phyloP scores from a whole-genome alignment of 352 stramenopile species.

The Aphanomyces stellatus region DNA sequence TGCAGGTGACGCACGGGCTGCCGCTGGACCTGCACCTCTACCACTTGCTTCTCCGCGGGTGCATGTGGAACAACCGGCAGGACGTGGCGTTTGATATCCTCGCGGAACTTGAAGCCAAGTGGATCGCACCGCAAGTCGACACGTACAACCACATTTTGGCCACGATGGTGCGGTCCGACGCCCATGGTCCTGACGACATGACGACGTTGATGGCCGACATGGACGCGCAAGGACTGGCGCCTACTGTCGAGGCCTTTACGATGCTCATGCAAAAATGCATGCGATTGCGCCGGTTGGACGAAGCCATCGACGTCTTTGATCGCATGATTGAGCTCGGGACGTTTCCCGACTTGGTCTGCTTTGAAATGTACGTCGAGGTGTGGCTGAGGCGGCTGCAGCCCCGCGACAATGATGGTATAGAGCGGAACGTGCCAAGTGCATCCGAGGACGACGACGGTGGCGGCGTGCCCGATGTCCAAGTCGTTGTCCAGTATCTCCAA shows the following conservation, averaged over 20 bases:
- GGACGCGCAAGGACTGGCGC: neutral
- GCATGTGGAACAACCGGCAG: neutral
- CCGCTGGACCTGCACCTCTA: neutral
- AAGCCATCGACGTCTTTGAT: neutral
- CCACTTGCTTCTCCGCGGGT: neutral
- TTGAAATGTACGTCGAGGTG: neutral
- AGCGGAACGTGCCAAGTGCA: neutral
- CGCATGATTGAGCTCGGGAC: neutral
- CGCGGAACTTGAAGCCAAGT: neutral
- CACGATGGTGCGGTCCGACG: neutral
- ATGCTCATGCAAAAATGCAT: neutral
- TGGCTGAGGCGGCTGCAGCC: neutral
- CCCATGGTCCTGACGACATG: neutral
- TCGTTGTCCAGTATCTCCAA: neutral
- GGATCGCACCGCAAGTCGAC: neutral
- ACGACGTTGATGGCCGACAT: neutral
- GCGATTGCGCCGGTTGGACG: neutral
- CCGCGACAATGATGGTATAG: no score
- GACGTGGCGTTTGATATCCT: neutral
- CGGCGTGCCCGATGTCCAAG: neutral
- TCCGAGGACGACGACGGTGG: neutral
- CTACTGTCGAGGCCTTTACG: neutral
- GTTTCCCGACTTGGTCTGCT: neutral
- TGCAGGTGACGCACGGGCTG: neutral
- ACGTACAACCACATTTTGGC: constrained; percentile 2